Evolutionary conservation across 352 stramenopile genomes (phyloP).

Genomic region (Globisporangium lucens): DNA sequence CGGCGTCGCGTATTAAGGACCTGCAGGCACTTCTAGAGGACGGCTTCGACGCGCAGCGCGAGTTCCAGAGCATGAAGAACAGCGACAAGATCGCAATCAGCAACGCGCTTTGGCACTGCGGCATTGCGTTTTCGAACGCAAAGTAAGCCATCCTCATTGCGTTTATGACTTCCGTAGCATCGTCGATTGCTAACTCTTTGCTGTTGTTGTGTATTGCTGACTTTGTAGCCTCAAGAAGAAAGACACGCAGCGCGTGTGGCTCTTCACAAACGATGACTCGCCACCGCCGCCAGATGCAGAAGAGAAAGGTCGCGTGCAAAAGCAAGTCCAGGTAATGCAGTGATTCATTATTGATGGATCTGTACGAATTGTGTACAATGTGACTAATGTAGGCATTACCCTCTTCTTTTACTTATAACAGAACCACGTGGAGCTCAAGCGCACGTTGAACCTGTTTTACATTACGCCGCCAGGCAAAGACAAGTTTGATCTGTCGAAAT

Average conservation of each 20-base stretch:
- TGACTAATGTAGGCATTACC: background rate
- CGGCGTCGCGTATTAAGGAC: conserved; percentile 70
- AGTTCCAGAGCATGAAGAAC: conserved; percentile 59
- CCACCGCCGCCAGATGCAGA: conserved; percentile 45
- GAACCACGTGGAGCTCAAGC: conserved; percentile 80
- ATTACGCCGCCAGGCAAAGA: conserved; percentile 55
- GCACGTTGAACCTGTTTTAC: conserved; percentile 75
- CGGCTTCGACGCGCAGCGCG: conserved; percentile 35
- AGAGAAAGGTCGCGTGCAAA: conserved; percentile 59
- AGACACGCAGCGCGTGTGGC: conserved; percentile 81
- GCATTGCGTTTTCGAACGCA: conserved; percentile 75
- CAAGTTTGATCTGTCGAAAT: conserved; percentile 51
- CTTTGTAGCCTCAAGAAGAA: conserved; percentile 75
- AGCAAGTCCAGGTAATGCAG: conserved; percentile 58
- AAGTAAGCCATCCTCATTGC: conserved; percentile 35
- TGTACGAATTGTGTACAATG: background rate
- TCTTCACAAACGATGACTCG: conserved; percentile 82
- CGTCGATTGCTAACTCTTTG: background rate
- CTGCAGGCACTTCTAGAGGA: conserved; percentile 52
- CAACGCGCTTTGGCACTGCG: conserved; percentile 82
- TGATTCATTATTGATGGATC: background rate
- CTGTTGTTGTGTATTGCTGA: background rate
- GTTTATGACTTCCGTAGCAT: background rate
- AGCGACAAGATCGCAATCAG: conserved; percentile 64
- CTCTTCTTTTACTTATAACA: conserved; percentile 9